These are phyloP conservation scores for Myxozyma nipponensis DNA, from an alignment of 805 yeast species.

Conservation along the genomic window DNA sequence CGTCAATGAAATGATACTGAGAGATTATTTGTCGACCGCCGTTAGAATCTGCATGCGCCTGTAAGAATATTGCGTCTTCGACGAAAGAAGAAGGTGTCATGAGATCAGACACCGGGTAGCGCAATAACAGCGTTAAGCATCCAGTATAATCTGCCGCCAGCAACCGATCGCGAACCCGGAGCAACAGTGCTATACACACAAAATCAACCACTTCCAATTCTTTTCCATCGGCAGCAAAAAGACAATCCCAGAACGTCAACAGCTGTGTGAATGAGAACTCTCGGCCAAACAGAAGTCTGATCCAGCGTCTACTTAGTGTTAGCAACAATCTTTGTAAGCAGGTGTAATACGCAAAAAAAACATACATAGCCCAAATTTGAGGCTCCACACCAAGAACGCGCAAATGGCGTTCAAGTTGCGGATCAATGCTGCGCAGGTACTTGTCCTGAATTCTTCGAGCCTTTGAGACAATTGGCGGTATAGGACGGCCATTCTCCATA, in stretches of 20 bases:
- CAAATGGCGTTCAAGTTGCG: slow-evolving; percentile 32
- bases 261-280: slow-evolving; percentile 35
- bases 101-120: slow-evolving; percentile 22
- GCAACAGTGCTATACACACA: slow-evolving; percentile 36
- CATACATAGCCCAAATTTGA: slow-evolving; percentile 38
- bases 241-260: slow-evolving; percentile 37
- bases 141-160: slow-evolving; percentile 23
- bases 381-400: slow-evolving; percentile 35
- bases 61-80: slow-evolving; percentile 25
- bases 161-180: slow-evolving; percentile 32
- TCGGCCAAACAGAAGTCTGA: slow-evolving; percentile 37
- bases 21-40: slow-evolving; percentile 22
- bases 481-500: slow-evolving; percentile 13
- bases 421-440: slow-evolving; percentile 33
- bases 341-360: too few species aligned
- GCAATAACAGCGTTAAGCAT: slow-evolving; percentile 18
- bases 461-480: slow-evolving; percentile 34
- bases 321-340: not conserved
- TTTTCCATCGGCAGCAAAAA: slow-evolving; percentile 36
- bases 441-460: slow-evolving; percentile 36
- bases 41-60: slow-evolving; percentile 16
- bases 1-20: slow-evolving; percentile 13
- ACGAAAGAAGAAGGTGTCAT: slow-evolving; percentile 20
- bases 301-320: slow-evolving; percentile 33
- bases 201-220: slow-evolving; percentile 36